Base-by-base conservation (phyloP, 2,329 filamentous ascomycete species). In the Arthroderma sp. region DNA sequence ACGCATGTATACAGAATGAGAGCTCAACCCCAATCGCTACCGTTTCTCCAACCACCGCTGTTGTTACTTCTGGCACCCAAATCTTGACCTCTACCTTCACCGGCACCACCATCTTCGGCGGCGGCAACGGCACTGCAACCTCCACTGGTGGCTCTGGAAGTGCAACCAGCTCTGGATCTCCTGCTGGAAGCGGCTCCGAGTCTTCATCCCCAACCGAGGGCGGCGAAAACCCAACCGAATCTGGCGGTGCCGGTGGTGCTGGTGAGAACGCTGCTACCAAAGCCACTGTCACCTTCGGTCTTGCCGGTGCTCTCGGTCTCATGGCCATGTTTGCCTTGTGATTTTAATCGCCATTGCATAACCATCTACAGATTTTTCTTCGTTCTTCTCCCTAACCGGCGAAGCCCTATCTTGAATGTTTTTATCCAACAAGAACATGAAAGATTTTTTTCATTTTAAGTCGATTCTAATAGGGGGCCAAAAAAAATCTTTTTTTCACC, bases 111-210 rank as follows among this genome's bases (percentile, higher is more conserved):
- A 38, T 41, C 36, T 38, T 43, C 22, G 43, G 36, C 32, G 29
- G 7, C 15, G 36, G 56, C 52, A 37, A 52, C 52, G 11, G 56
- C 53, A 6, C 45, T 56, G 33, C 50, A 44, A 38, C 15, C 38
- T 29, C 28, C 28, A 45, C 48, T 38, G 51, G 46, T 10, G 53
- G 45, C 29, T 50, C 51, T 32, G 51, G 48, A 31, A 34, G 32
- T 34, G 32, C 32, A 8, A 34, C 32, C 32, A 49, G 48, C 38
- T 49, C 51, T 33, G 50, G 47, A 37, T 47, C 42, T n/a, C 40
- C 40, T 8, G n/a, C 29, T 6, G 22, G 33, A 36, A 36, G 49
- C 45, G 36, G 44, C 11, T 56, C 54, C 32, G 40, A 39, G 32
- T 49, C 51, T 36, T 48, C 36, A 47, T 36, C 42, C 47, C 38